Base-by-base conservation (phyloP, 2,329 filamentous ascomycete species). In the Fusarium protoensiforme region DNA sequence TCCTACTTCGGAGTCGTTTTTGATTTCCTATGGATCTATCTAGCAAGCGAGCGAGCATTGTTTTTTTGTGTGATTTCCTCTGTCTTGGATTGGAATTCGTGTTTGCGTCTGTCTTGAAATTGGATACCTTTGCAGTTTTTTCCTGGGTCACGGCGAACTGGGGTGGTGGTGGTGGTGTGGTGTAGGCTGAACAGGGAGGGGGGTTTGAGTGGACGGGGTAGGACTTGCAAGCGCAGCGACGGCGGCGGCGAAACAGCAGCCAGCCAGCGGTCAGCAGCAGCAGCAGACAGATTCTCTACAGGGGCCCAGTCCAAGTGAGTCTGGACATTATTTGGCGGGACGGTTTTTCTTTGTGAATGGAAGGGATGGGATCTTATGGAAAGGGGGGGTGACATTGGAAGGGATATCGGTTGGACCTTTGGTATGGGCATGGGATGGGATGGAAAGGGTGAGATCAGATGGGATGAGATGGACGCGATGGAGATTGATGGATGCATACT, bases 31-130 rank as follows among this genome's bases (percentile, higher is more conserved):
- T 75, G 78, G 80, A 80, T 41, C 39, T 41, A 41, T 80, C 74
- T 79, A 82, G 78, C 80, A 78, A 82, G 80, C 79, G 78, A 80
- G 79, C 79, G 77, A 75, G 78, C 72, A 75, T 79, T 80, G 77
- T 78, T 78, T 79, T n/a, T 78, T 76, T 77, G 75, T 75, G 63
- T 80, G 79, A 80, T 80, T 78, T 77, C 76, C 67, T 66, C 74
- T 68, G 36, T 39, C 36, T 38, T 38, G 77, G 64, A 61, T 77
- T 79, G 76, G 57, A 63, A 77, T 75, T 39, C 43, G 33, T 69
- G 68, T 75, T 41, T 41, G 38, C 38, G 38, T 69, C 63, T 73
- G 68, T 76, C 62, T 78, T 64, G 68, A 75, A 75, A 73, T 72
- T 73, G 70, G 70, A 70, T 77, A 77, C 69, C 67, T 77, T 41